Evolutionary conservation across 495 filamentous ascomycete species (phyloP).

Genomic region (Collariella sp.): DNA sequence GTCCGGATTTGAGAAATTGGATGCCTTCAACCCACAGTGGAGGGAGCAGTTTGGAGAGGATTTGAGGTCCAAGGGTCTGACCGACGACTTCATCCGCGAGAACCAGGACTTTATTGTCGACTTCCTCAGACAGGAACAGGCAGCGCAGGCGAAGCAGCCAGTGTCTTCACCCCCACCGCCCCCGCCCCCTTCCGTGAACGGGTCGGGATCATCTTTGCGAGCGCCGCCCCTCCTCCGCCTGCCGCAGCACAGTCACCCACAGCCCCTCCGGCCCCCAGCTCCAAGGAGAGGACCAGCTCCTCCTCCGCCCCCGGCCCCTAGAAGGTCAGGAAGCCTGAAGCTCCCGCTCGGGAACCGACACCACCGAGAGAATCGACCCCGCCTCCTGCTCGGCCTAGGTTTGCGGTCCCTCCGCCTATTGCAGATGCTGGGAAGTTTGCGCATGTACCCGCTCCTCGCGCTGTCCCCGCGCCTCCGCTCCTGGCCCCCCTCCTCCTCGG

Average conservation of each 20-base stretch:
- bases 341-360: constrained; percentile 41
- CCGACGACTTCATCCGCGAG: constrained; percentile 82
- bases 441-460: constrained; percentile 47
- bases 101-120: constrained; percentile 92
- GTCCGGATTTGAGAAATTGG: constrained; percentile 57
- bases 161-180: constrained; percentile 51
- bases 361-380: constrained; percentile 51
- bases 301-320: constrained; percentile 70
- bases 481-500: constrained; percentile 75
- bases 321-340: constrained; percentile 47
- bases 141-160: constrained; percentile 35
- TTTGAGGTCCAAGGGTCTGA: constrained; percentile 77
- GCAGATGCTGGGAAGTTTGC: constrained; percentile 77
- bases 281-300: constrained; percentile 66
- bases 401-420: constrained; percentile 75
- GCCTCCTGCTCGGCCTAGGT: constrained; percentile 51
- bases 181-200: constrained; percentile 33
- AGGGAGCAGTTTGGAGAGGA: constrained; percentile 74
- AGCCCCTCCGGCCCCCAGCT: too few species aligned
- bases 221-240: constrained; percentile 54
- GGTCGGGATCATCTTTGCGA: constrained; percentile 20
- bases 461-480: constrained; percentile 49
- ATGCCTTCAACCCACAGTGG: constrained; percentile 75
- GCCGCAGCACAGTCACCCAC: constrained; percentile 34
- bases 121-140: constrained; percentile 77